Evolutionary conservation across 108 stramenopile species (phyloP).

Genomic region (Conticribra weissflogii): DNA sequence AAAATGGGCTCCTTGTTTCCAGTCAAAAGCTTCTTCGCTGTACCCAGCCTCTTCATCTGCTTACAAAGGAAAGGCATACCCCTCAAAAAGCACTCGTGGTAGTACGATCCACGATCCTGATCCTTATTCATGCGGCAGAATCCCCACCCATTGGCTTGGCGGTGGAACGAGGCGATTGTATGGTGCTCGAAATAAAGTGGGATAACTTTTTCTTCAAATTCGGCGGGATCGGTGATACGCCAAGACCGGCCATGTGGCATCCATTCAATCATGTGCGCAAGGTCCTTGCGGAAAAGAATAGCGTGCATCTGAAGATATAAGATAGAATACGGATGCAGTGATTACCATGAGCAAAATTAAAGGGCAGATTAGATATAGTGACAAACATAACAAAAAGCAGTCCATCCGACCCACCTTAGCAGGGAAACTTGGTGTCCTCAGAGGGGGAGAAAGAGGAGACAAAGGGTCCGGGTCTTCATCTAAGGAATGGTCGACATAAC

Average conservation of each 20-base stretch:
- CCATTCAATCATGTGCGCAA: conserved; percentile 68
- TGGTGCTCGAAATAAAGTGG: conserved; percentile 75
- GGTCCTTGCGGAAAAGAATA: conserved; percentile 61
- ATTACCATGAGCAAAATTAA: background rate
- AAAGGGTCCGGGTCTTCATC: conserved; percentile 66
- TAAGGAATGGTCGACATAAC: conserved; percentile 59
- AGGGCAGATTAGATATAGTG: too few species aligned
- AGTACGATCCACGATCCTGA: conserved; percentile 66
- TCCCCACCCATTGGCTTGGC: conserved; percentile 59
- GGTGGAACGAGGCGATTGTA: conserved; percentile 54
- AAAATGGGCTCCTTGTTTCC: background rate
- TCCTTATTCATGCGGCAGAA: conserved; percentile 59
- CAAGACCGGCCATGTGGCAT: conserved; percentile 76
- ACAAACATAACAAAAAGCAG: too few species aligned
- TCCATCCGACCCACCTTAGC: conserved; percentile 54
- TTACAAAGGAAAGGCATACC: conserved; percentile 1
- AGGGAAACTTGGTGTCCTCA: conserved; percentile 70
- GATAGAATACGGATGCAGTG: background rate
- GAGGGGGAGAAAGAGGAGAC: conserved; percentile 60
- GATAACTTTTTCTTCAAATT: conserved; percentile 63
- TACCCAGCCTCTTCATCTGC: background rate
- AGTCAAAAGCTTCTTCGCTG: background rate
- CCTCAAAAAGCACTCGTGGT: conserved; percentile 55
- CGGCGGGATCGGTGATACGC: conserved; percentile 65
- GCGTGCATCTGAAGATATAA: conserved; percentile 51